phyloP scores from a whole-genome alignment of 805 yeast genomes.

The Grigorovia jiainica region DNA sequence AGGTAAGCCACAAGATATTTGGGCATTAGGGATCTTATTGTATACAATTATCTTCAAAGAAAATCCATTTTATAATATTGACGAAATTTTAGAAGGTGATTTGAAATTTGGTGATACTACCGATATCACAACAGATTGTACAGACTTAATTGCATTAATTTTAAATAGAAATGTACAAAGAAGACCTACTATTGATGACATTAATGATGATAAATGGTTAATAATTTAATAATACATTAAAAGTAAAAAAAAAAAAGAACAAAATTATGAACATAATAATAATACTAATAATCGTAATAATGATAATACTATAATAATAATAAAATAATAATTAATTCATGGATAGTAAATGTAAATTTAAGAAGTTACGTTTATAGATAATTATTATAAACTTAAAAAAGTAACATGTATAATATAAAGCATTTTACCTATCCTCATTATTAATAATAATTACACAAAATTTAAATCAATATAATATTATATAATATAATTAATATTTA shows the following conservation, averaged over 20 bases:
- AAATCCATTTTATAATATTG: constrained; percentile 91
- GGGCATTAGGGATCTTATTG: constrained; percentile 90
- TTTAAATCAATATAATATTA: too few relatives aligned
- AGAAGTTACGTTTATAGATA: too few relatives aligned
- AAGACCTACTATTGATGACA: constrained; percentile 68
- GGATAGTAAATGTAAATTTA: too few relatives aligned
- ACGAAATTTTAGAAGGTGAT: constrained; percentile 89
- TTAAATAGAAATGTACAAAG: constrained; percentile 55
- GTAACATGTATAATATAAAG: too few relatives aligned
- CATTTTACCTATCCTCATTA: too few relatives aligned
- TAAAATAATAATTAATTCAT: too few relatives aligned
- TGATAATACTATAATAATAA: too few relatives aligned
- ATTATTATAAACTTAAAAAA: too few relatives aligned
- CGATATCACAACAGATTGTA: constrained; percentile 47
- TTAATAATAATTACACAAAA: too few relatives aligned
- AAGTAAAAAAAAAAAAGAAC: too few relatives aligned
- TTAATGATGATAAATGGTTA: constrained; percentile 66
- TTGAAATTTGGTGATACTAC: constrained; percentile 38
- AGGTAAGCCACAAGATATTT: constrained; percentile 91
- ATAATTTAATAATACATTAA: constrained; percentile 2
- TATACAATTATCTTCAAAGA: constrained; percentile 89
- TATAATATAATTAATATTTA: too few relatives aligned
- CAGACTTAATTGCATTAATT: constrained; percentile 52
- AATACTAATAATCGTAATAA: not conserved
- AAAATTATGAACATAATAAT: not conserved